Evolutionary conservation across 495 filamentous ascomycete species (phyloP).

Genomic region (Hypomontagnella submonticulosa): DNA sequence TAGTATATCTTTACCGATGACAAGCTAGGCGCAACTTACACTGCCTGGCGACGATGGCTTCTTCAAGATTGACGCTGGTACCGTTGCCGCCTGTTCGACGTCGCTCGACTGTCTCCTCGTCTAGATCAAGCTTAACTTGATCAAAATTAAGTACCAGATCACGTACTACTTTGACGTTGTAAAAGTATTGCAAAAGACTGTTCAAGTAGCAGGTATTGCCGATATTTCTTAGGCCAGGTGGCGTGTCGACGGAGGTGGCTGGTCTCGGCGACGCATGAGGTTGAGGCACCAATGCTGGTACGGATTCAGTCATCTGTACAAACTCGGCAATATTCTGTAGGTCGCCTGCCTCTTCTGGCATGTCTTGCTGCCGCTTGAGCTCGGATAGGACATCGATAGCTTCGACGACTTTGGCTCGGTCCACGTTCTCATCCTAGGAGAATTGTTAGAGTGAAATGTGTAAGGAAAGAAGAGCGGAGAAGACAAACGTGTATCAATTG

Average conservation of each 20-base stretch:
- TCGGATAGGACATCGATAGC: slow-evolving; percentile 44
- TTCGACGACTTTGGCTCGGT: slow-evolving; percentile 36
- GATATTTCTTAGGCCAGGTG: slow-evolving; percentile 82
- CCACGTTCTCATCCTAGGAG: slow-evolving; percentile 28
- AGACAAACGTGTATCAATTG: slow-evolving; percentile 27
- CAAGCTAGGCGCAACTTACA: slow-evolving; percentile 27
- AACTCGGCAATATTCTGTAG: slow-evolving; percentile 42
- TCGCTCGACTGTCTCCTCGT: slow-evolving; percentile 65
- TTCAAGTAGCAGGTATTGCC: slow-evolving; percentile 99
- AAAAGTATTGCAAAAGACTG: slow-evolving; percentile 95
- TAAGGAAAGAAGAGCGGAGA: not conserved
- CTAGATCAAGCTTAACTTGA: slow-evolving; percentile 68
- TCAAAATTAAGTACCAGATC: slow-evolving; percentile 82
- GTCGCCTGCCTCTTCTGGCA: slow-evolving; percentile 33
- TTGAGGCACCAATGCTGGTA: slow-evolving; percentile 10
- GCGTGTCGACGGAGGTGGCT: slow-evolving; percentile 8
- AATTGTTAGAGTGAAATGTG: slow-evolving; percentile 8
- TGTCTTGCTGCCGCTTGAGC: slow-evolving; percentile 31
- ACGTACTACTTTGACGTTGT: slow-evolving; percentile 83
- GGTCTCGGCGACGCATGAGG: slow-evolving; percentile 10
- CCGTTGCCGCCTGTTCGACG: slow-evolving; percentile 70
- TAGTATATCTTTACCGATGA: slow-evolving; percentile 6
- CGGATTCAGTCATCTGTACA: slow-evolving; percentile 21
- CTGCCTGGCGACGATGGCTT: slow-evolving; percentile 56
- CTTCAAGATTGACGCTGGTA: slow-evolving; percentile 50